These are phyloP conservation scores for Pythium myriotylum DNA, from an alignment of 352 stramenopile genomes.

Conservation along the genomic window DNA sequence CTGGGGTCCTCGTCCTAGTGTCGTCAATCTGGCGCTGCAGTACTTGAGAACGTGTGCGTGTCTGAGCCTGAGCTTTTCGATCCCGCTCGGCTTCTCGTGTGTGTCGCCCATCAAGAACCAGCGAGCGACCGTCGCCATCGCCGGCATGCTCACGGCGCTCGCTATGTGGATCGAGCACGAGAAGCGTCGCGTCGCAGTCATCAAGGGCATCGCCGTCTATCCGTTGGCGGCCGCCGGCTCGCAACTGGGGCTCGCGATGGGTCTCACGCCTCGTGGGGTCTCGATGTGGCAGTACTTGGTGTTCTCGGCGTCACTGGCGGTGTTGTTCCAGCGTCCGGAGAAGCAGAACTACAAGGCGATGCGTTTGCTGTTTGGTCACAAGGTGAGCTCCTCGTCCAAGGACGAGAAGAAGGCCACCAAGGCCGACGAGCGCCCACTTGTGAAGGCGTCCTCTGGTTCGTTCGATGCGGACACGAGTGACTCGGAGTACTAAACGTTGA, in stretches of 20 bases:
- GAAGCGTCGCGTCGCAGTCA: constrained; percentile 56
- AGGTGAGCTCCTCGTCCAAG: constrained; percentile 15
- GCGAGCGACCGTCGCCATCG: constrained; percentile 25
- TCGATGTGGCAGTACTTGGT: constrained; percentile 48
- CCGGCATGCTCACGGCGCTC: constrained; percentile 45
- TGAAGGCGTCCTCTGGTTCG: not conserved
- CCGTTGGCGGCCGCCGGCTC: constrained; percentile 37
- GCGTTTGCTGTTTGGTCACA: constrained; percentile 59
- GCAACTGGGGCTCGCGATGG: constrained; percentile 14
- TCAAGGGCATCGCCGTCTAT: constrained; percentile 74
- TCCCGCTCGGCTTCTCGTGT: constrained; percentile 61
- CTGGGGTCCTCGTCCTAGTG: constrained; percentile 50
- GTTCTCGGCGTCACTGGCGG: constrained; percentile 47
- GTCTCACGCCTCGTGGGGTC: constrained; percentile 24
- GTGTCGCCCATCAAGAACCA: constrained; percentile 45
- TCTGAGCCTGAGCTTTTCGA: constrained; percentile 66
- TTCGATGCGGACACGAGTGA: not conserved
- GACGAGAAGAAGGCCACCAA: not conserved
- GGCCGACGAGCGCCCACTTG: not conserved
- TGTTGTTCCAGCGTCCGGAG: constrained; percentile 52
- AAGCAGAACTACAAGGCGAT: constrained; percentile 48
- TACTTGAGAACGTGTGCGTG: constrained; percentile 68
- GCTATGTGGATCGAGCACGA: constrained; percentile 56
- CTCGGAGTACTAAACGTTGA: constrained; percentile 2
- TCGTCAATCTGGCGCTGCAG: constrained; percentile 40